These are phyloP conservation scores for Botrytis deweyae DNA, from an alignment of 2,329 filamentous ascomycete genomes.

Conservation along the genomic window DNA sequence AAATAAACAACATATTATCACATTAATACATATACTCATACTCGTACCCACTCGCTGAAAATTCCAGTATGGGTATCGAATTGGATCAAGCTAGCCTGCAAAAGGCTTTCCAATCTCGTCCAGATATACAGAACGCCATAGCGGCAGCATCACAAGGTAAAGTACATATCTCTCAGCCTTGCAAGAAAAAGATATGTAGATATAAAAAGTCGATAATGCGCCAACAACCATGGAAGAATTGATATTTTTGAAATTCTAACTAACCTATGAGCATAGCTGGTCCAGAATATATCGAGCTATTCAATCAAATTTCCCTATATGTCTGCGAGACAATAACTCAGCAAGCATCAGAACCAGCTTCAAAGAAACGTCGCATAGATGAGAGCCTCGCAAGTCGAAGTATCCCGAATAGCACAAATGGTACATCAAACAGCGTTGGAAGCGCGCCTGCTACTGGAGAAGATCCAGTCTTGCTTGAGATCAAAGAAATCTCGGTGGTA, in stretches of 20 bases:
- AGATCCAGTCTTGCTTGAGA: conserved; percentile 56
- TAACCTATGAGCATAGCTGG: conserved; percentile 27
- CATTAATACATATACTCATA: neutral
- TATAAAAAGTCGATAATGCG: neutral
- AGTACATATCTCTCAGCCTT: conserved; percentile 26
- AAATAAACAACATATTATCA: conserved; percentile 9
- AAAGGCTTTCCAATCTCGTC: conserved; percentile 37
- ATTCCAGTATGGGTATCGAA: conserved; percentile 30
- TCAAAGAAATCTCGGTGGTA: conserved; percentile 67
- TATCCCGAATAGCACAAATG: conserved; percentile 30
- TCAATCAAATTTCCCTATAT: conserved; percentile 40
- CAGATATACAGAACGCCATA: conserved; percentile 38
- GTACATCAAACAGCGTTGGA: conserved; percentile 21
- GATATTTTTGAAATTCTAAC: neutral
- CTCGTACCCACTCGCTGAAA: neutral
- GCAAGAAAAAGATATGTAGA: conserved; percentile 10
- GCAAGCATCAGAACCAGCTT: conserved; percentile 31
- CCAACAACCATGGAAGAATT: neutral
- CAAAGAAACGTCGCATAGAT: conserved; percentile 39
- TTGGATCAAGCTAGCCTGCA: conserved; percentile 37
- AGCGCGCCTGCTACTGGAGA: conserved; percentile 38
- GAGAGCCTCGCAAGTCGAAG: conserved; percentile 32
- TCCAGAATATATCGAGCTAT: conserved; percentile 39
- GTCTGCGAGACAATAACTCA: conserved; percentile 29
- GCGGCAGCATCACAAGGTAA: conserved; percentile 37